These are phyloP conservation scores for Russula vinacea DNA, from an alignment of 768 basidiomycete genomes.

Conservation along the genomic window DNA sequence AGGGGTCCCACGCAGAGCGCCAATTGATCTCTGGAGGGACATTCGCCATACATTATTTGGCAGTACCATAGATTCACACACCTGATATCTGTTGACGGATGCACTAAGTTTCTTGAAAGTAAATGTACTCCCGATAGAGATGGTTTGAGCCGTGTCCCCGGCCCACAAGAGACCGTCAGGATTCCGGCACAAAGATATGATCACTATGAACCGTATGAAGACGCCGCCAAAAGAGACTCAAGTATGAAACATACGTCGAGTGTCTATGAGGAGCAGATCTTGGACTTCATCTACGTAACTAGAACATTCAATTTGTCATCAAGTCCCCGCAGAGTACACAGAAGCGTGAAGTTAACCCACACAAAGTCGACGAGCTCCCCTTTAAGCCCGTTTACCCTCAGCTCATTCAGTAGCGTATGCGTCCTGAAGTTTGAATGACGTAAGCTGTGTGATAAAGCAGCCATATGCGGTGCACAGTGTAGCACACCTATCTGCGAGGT, in stretches of 20 bases:
- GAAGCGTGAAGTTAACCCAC: slow-evolving; percentile 39
- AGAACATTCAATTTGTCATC: too few relatives aligned
- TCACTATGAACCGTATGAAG: slow-evolving; percentile 42
- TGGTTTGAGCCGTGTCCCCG: slow-evolving; percentile 78
- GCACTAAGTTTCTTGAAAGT: slow-evolving; percentile 69
- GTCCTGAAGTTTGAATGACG: too few relatives aligned
- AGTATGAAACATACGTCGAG: slow-evolving; percentile 44
- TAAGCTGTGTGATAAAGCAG: too few relatives aligned
- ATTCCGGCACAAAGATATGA: slow-evolving; percentile 59
- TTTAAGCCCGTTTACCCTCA: too few relatives aligned
- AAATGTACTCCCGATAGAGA: slow-evolving; percentile 69
- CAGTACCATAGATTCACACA: too few relatives aligned
- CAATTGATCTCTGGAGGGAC: slow-evolving; percentile 1
- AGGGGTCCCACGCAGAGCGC: slow-evolving; percentile 23
- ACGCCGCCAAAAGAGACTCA: neutral
- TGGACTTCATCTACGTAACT: slow-evolving; percentile 76
- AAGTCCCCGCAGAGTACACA: slow-evolving; percentile 29
- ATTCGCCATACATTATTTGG: neutral
- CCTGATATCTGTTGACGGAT: slow-evolving; percentile 61
- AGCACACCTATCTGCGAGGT: too few relatives aligned
- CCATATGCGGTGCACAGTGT: too few relatives aligned
- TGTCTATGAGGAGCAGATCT: slow-evolving; percentile 66
- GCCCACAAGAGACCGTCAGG: slow-evolving; percentile 72
- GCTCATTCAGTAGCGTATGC: slow-evolving; percentile 50
- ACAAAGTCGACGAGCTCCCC: slow-evolving; percentile 53